Evolutionary conservation across 2,329 filamentous ascomycete genomes (phyloP).

Genomic region (Seiridium cupressi): DNA sequence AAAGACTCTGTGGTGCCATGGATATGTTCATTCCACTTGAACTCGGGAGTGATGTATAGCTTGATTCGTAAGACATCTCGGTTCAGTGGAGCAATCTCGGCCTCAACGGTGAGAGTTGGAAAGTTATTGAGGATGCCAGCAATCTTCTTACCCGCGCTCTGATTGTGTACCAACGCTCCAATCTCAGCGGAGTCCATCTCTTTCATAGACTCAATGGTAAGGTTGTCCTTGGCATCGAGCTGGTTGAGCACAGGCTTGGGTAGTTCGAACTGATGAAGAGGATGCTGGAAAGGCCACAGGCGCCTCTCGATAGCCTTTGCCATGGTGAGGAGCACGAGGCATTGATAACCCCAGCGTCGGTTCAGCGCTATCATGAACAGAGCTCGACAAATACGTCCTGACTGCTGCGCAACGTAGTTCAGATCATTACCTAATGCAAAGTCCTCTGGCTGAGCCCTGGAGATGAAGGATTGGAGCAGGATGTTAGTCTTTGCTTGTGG

Average conservation of each 20-base stretch:
- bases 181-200: constrained; percentile 95
- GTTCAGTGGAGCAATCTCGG: constrained; percentile 93
- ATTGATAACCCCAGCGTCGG: constrained; percentile 92
- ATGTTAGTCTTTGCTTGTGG: constrained; percentile 95
- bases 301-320: constrained; percentile 97
- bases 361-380: constrained; percentile 98
- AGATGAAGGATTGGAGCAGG: constrained; percentile 90
- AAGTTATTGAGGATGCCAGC: constrained; percentile 83
- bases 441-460: constrained; percentile 81
- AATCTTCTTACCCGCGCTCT: constrained; percentile 80
- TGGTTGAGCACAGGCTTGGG: constrained; percentile 80
- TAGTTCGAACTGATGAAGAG: constrained; percentile 91
- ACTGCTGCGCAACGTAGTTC: constrained; percentile 93
- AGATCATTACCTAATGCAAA: constrained; percentile 91
- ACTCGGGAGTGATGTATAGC: constrained; percentile 83
- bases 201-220: constrained; percentile 78
- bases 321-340: constrained; percentile 82
- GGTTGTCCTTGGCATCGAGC: constrained; percentile 74
- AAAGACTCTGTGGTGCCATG: constrained; percentile 95
- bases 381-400: constrained; percentile 88
- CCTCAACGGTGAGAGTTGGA: constrained; percentile 85
- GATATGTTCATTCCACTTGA: constrained; percentile 89
- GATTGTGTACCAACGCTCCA: constrained; percentile 86
- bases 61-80: constrained; percentile 91
- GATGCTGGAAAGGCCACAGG: constrained; percentile 93